These are phyloP conservation scores for Ceratocystis lukuohia DNA, from an alignment of 2,329 filamentous ascomycete species.

Conservation along the genomic window DNA sequence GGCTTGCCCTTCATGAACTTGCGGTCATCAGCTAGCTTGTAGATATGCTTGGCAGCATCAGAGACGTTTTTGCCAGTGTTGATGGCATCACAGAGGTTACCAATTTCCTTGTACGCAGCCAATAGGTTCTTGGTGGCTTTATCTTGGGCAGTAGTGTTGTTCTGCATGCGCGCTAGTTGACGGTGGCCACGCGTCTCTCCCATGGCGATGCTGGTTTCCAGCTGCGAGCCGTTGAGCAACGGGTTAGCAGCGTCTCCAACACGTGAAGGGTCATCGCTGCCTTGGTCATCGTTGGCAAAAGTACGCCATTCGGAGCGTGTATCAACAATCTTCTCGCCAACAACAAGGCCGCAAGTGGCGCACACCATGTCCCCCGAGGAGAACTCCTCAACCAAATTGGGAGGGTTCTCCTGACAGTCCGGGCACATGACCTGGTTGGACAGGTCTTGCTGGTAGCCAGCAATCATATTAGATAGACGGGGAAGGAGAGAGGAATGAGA, in stretches of 20 bases:
- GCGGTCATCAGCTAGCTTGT: conserved; percentile 84
- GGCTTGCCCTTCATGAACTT: conserved; percentile 93
- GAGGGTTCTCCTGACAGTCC: conserved; percentile 85
- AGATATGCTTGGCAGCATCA: conserved; percentile 87
- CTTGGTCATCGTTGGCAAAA: conserved; percentile 95
- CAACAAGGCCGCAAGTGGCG: conserved; percentile 76
- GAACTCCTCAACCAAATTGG: conserved; percentile 85
- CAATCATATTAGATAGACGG: conserved; percentile 19
- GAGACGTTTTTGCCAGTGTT: conserved; percentile 68
- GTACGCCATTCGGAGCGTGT: conserved; percentile 97
- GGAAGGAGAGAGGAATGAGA: conserved; percentile 3
- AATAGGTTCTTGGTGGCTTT: conserved; percentile 73
- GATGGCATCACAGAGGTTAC: conserved; percentile 71
- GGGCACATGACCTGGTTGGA: conserved; percentile 75
- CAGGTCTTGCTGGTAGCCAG: conserved; percentile 63
- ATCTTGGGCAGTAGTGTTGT: conserved; percentile 67
- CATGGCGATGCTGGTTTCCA: conserved; percentile 78
- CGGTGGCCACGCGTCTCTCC: conserved; percentile 58
- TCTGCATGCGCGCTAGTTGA: conserved; percentile 72
- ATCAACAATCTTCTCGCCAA: conserved; percentile 84
- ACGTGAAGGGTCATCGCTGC: conserved; percentile 92
- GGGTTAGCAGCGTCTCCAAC: conserved; percentile 89
- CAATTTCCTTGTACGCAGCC: conserved; percentile 80
- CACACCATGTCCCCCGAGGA: conserved; percentile 88
- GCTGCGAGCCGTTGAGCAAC: conserved; percentile 77